phyloP scores from a whole-genome alignment of 2,329 filamentous ascomycete species.

The Talaromyces verruculosus region DNA sequence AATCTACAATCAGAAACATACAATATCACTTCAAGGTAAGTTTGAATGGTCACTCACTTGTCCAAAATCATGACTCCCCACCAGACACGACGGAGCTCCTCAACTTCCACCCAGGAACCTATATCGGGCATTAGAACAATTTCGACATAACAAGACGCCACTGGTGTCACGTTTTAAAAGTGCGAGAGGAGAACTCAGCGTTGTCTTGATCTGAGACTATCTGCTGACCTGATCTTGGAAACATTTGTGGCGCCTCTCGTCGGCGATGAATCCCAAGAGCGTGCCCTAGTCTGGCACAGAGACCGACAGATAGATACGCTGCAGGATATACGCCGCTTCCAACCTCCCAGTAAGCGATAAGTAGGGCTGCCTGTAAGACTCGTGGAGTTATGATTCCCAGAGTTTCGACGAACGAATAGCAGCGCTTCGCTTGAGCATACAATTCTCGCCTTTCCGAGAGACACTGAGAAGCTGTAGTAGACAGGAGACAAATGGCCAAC shows the following conservation, averaged over 20 bases:
- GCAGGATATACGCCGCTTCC: background rate
- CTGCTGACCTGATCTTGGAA: background rate
- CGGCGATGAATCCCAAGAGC: background rate
- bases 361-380: background rate
- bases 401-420: background rate
- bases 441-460: background rate
- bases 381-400: background rate
- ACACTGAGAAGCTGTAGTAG: background rate
- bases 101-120: slow-evolving; percentile 1
- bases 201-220: background rate
- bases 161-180: background rate
- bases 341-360: background rate
- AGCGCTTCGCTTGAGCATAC: background rate
- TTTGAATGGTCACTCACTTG: background rate
- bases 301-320: background rate
- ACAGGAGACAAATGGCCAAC: background rate
- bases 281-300: background rate
- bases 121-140: background rate
- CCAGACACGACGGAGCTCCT: slow-evolving; percentile 5
- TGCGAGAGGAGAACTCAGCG: background rate
- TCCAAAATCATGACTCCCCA: slow-evolving; percentile 2
- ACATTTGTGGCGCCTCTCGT: background rate
- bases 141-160: background rate
- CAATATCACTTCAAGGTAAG: background rate
- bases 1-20: background rate